These are phyloP conservation scores for Mortierella polycephala DNA, from an alignment of 371 early-diverging fungal species.

Conservation along the genomic window DNA sequence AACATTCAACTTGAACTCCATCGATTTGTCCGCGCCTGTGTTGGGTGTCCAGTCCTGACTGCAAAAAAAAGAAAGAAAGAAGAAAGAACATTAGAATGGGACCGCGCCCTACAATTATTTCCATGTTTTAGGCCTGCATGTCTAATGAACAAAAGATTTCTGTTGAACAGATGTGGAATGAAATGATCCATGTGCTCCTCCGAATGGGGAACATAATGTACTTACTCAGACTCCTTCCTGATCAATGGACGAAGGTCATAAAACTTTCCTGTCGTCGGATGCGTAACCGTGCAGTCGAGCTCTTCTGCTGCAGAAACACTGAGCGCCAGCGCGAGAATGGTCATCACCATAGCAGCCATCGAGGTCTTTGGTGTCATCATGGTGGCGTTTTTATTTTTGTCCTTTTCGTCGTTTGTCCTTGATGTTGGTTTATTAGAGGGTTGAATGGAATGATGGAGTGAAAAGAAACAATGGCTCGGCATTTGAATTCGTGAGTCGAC, in stretches of 20 bases:
- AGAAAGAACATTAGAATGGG: neutral
- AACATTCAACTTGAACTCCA: constrained; percentile 39
- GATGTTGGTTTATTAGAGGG: neutral
- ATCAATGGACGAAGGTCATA: constrained; percentile 47
- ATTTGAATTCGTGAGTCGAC: too few relatives aligned
- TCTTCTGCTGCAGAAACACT: constrained; percentile 21
- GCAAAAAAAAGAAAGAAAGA: neutral
- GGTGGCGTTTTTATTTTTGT: neutral
- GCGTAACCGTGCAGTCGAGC: constrained; percentile 41
- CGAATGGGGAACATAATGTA: neutral
- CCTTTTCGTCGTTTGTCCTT: neutral
- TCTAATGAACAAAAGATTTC: neutral
- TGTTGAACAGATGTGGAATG: too few relatives aligned
- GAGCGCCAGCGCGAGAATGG: constrained; percentile 21
- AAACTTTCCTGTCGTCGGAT: constrained; percentile 41
- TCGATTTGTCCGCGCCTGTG: constrained; percentile 22
- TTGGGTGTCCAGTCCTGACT: constrained; percentile 48
- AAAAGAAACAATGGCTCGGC: neutral
- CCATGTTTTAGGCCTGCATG: too few relatives aligned
- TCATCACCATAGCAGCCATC: constrained; percentile 17
- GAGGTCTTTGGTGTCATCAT: constrained; percentile 25
- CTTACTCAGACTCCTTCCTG: constrained; percentile 44
- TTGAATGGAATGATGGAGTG: neutral
- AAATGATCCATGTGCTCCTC: neutral
- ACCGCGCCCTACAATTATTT: too few relatives aligned